Evolutionary conservation across 1,139 yeast species (phyloP), one percentile per base, ranked within the genome.

Genomic region (Taphrina sp.): DNA sequence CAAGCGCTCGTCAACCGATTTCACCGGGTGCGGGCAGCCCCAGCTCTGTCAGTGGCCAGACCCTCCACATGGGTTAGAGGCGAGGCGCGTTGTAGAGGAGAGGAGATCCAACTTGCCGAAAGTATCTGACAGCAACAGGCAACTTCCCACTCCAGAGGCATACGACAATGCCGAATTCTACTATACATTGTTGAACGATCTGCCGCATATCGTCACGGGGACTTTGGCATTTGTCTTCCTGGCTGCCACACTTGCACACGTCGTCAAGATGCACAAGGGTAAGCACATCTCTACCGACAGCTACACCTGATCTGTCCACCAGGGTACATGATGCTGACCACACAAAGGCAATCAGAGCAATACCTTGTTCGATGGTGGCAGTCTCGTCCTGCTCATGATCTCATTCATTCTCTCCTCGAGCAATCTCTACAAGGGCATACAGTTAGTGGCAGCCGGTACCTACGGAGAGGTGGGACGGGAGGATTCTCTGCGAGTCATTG

Each of bases 391-490:
- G 61, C 79, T 79, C 66, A 82, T 89, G 70, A 73, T 82, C 41
- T 85, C 84, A 8, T 72, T 86, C 52, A 81, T 90, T 64, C 79
- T 90, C 64, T 92, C 89, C 71, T 74, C 89, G 66, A 85, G 95
- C 64, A 92, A 92, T 71, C 75, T 92, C 63, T 79, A 90, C 69
- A 80, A 86, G 54, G 98, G 98, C 52, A 75, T 83, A 52, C 78
- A 78, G 64, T 80, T 94, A 53, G 80, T 88, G 59, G 65, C 79
- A 28, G 70, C 77, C 59, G 89, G 90, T 44, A 75, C 80, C 60
- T 92, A 97, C 96, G 97, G 96, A 61, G 97, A 92, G 56, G 95
- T 92, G 54, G 88, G 86, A 65, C 81, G 78, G 69, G 75, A 76
- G 61, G 88, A 95, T 26, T 97, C 97, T 22, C 72, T 92, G 65